These are phyloP conservation scores for Gossypium mustelinum DNA, from an alignment of 345 rosid species.

Conservation along the genomic window DNA sequence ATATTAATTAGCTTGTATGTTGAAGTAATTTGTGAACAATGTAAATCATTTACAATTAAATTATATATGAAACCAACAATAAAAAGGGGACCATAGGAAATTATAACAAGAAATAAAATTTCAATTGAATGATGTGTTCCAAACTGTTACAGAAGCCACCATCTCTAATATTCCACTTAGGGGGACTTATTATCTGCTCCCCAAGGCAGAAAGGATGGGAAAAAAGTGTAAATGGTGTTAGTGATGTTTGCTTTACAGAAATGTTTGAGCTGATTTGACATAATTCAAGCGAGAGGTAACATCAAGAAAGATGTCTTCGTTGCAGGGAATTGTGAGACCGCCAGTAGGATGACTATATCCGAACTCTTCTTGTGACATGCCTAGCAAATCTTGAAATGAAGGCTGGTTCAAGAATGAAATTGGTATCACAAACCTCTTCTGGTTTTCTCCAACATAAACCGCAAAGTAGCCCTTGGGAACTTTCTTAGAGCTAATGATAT, in stretches of 20 bases:
- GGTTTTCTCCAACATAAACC: conserved; percentile 23
- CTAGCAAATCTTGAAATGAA: conserved; percentile 21
- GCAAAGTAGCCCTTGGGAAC: conserved; percentile 31
- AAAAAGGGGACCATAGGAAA: neutral
- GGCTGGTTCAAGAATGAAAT: conserved; percentile 28
- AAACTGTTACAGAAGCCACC: neutral
- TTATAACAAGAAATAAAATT: neutral
- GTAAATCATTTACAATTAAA: neutral
- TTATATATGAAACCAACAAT: neutral
- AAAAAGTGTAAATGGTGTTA: neutral
- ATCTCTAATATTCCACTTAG: neutral
- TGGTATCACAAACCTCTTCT: conserved; percentile 29
- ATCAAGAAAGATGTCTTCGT: conserved; percentile 30
- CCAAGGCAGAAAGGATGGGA: neutral
- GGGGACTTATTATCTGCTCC: neutral
- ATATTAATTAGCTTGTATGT: neutral
- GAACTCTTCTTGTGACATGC: conserved; percentile 37
- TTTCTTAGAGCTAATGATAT: conserved; percentile 11
- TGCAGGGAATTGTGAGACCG: conserved; percentile 40
- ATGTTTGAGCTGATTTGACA: neutral
- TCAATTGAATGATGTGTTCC: neutral
- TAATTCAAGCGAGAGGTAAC: conserved; percentile 24
- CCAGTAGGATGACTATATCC: conserved; percentile 40
- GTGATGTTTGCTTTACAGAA: conserved; percentile 10
- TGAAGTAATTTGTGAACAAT: neutral